Percentiles rank a stretch among this genome's conserved stretches.
Conservation (phyloP, 2,329 filamentous ascomycete species). For the Juglanconis juglandina region DNA sequence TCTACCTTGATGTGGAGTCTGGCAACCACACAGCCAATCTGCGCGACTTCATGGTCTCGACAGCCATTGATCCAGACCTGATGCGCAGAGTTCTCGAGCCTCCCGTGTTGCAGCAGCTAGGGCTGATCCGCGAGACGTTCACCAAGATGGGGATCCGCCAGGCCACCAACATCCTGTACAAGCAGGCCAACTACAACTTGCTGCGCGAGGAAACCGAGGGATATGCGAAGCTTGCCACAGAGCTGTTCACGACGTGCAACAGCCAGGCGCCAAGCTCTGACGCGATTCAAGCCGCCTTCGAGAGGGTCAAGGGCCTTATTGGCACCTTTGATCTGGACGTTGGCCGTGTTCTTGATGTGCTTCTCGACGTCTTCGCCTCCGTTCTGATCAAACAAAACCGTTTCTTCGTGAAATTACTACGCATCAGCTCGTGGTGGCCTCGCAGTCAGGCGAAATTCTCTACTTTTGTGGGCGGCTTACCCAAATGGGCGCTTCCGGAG, state of each 20-base stretch:
- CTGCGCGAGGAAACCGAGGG: conserved; percentile 94
- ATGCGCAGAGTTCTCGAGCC: conserved; percentile 84
- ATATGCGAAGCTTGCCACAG: conserved; percentile 92
- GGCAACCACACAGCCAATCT: conserved; percentile 48
- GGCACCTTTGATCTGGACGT: conserved; percentile 97
- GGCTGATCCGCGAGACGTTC: conserved; percentile 83
- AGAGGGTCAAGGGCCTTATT: conserved; percentile 89
- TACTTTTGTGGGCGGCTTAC: conserved; percentile 64
- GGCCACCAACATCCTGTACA: conserved; percentile 88
- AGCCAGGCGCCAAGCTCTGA: conserved; percentile 70
- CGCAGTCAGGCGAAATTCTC: conserved; percentile 49
- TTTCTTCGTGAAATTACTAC: conserved; percentile 91
- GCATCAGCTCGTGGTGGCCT: conserved; percentile 97
- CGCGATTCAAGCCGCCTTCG: conserved; percentile 79
- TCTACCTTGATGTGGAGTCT: conserved; percentile 70
- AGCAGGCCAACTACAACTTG: conserved; percentile 95
- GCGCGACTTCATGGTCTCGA: conserved; percentile 66
- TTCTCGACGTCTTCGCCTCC: conserved; percentile 89
- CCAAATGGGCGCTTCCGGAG: conserved; percentile 77
- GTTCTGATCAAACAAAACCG: conserved; percentile 88
- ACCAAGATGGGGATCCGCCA: conserved; percentile 78
- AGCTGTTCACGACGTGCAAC: conserved; percentile 86
- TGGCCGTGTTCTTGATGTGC: conserved; percentile 88
- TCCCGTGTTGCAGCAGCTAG: conserved; percentile 68
- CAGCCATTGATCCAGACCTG: conserved; percentile 65